These are phyloP conservation scores for Globisporangium emineosum DNA, from an alignment of 352 stramenopile genomes.

Conservation along the genomic window DNA sequence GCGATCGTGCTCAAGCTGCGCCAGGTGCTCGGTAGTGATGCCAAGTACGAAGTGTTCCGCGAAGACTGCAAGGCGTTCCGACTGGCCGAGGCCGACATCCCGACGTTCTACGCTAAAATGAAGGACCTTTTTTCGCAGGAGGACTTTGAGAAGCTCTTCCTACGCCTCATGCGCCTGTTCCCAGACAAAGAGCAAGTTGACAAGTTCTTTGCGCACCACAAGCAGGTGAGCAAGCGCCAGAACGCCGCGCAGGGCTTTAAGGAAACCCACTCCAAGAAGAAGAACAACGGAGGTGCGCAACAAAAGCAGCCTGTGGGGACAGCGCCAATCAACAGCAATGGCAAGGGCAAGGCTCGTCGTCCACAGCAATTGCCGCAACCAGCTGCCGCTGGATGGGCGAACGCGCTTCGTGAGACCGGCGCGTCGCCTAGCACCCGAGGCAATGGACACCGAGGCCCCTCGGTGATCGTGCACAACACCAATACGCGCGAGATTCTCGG, in stretches of 20 bases:
- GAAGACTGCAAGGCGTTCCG: slow-evolving; percentile 76
- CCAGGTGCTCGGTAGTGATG: slow-evolving; percentile 68
- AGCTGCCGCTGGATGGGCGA: slow-evolving; percentile 61
- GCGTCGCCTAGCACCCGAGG: slow-evolving; percentile 22
- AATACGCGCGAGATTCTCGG: slow-evolving; percentile 41
- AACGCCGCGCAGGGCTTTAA: slow-evolving; percentile 40
- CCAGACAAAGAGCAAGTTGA: slow-evolving; percentile 64
- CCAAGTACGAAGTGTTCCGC: slow-evolving; percentile 83
- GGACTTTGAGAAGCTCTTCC: slow-evolving; percentile 75
- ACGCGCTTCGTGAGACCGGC: slow-evolving; percentile 68
- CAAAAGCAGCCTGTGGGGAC: slow-evolving; percentile 22
- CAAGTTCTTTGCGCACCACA: slow-evolving; percentile 61
- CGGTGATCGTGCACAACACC: slow-evolving; percentile 63
- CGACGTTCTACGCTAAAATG: slow-evolving; percentile 75
- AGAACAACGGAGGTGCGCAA: slow-evolving; percentile 35
- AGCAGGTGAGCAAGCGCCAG: slow-evolving; percentile 39
- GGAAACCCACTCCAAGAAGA: slow-evolving; percentile 38
- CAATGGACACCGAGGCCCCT: slow-evolving; percentile 28
- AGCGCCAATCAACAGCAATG: slow-evolving; percentile 9
- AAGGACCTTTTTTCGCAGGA: slow-evolving; percentile 49
- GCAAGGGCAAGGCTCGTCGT: slow-evolving; percentile 10
- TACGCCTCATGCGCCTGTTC: slow-evolving; percentile 72
- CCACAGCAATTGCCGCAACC: slow-evolving; percentile 31
- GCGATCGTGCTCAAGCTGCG: slow-evolving; percentile 76
- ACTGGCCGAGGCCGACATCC: slow-evolving; percentile 45